These are phyloP conservation scores for Talaromyces proteolyticus DNA, from an alignment of 495 filamentous ascomycete species.

Conservation along the genomic window DNA sequence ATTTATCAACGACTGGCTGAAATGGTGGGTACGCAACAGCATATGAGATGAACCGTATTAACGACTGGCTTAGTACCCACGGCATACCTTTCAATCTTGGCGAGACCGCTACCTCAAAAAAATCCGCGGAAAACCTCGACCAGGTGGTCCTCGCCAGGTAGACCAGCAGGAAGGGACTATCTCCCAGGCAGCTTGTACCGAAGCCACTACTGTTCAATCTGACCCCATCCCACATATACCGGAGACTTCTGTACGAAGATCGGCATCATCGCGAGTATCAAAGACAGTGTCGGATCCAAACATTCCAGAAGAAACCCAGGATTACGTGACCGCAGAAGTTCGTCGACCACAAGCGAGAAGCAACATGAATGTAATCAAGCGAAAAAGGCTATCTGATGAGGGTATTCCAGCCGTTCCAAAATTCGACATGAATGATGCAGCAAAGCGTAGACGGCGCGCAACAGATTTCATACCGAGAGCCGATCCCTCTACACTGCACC, in stretches of 20 bases:
- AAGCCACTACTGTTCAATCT: not conserved
- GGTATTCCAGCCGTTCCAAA: not conserved
- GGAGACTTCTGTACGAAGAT: not conserved
- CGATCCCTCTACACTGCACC: not conserved
- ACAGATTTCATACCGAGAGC: not conserved
- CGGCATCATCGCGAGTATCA: not conserved
- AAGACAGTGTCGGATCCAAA: too few species aligned
- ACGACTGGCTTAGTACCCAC: slow-evolving; percentile 42
- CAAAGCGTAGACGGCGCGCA: not conserved
- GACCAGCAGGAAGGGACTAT: slow-evolving; percentile 1
- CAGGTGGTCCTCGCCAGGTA: slow-evolving; percentile 19
- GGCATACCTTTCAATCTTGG: slow-evolving; percentile 69
- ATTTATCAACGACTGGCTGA: slow-evolving; percentile 58
- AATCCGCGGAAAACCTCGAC: slow-evolving; percentile 36
- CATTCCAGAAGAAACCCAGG: not conserved
- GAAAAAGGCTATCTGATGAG: not conserved
- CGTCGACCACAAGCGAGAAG: not conserved
- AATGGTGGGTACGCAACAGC: slow-evolving; percentile 31
- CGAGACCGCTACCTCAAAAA: slow-evolving; percentile 61
- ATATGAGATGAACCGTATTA: slow-evolving; percentile 3
- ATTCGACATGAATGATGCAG: not conserved
- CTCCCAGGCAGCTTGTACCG: not conserved
- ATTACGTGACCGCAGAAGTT: not conserved
- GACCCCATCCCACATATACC: not conserved
- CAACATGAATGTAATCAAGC: not conserved